Percentiles rank a stretch among this genome's conserved stretches.
Evolutionary conservation across 2,329 filamentous ascomycete species (phyloP).

Genomic region (Microdochium trichocladiopsis): DNA sequence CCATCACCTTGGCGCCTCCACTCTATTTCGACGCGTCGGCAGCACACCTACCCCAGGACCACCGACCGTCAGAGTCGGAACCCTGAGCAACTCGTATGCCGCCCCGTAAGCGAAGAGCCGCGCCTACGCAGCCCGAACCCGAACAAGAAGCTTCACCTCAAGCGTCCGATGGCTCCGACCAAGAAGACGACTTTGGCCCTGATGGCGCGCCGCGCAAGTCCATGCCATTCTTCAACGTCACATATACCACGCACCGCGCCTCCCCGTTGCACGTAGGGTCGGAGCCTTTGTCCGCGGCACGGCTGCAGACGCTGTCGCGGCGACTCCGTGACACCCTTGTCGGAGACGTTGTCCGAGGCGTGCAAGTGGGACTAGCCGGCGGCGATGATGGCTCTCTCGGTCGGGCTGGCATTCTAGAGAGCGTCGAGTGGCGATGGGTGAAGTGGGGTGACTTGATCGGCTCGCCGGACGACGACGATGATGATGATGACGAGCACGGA

Average conservation of each 20-base stretch:
- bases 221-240: slow-evolving; percentile 48
- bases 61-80: too few species aligned
- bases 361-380: slow-evolving; percentile 42
- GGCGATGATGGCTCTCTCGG: slow-evolving; percentile 24
- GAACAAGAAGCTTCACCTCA: slow-evolving; percentile 12
- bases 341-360: slow-evolving; percentile 52
- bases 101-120: not conserved
- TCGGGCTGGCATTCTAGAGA: slow-evolving; percentile 34
- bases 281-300: slow-evolving; percentile 24
- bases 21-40: not conserved
- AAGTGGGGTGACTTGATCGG: slow-evolving; percentile 18
- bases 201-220: slow-evolving; percentile 13
- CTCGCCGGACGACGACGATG: slow-evolving; percentile 4
- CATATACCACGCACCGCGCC: slow-evolving; percentile 48
- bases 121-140: not conserved
- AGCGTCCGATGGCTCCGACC: slow-evolving; percentile 3
- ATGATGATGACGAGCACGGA: slow-evolving; percentile 1
- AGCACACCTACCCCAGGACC: not conserved
- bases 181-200: slow-evolving; percentile 9
- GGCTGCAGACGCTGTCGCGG: slow-evolving; percentile 35
- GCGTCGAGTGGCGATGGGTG: slow-evolving; percentile 42
- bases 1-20: too few species aligned
- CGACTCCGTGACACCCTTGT: slow-evolving; percentile 47
- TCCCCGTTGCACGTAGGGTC: slow-evolving; percentile 45
- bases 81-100: not conserved